Base-by-base conservation (phyloP, 179 eudicot species). In the Beta corolliflora region DNA sequence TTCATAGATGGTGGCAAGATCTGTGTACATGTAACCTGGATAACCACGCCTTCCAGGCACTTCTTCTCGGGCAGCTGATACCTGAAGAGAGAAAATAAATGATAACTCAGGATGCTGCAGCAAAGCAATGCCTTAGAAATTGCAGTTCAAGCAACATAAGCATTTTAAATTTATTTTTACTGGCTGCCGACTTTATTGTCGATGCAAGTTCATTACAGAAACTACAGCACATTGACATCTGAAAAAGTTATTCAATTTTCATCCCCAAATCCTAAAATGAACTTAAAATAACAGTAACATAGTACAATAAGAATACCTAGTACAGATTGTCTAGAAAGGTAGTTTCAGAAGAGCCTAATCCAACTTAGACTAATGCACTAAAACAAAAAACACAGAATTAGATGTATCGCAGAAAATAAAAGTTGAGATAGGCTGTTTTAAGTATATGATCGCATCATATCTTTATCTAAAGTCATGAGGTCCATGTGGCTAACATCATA, bases 21-120 rank as follows among this genome's bases (percentile, higher is more conserved):
- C 99, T 25, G 99, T 97, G 86, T 97, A 97, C 99, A 94, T 97
- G 77, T 97, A 97, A 83, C 99, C 99, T 81, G 99, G 99, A 88
- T 97, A 97, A 56, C 99, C 99, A 92, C 98, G 98, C 82, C 99
- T 93, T 88, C 98, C 99, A 66, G 99, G 99, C 55, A 94, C 99
- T 89, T 97, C 99, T 85, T 97, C 99, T 80, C 99, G 85, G 80
- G 99, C 98, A 85, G 99, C 98, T 87, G 99, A 96, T 50, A 94
- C 99, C 99, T 97, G 86, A 21, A 79, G 65, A 46, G 48, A 46
- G 52, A 60, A 25, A 77, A 64, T 31, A 29, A 69, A 59, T 11
- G 29, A 72, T 59, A 19, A 70, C 58, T 77, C 70, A 73, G 73
- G 23, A 64, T 21, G 12, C 72, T 23, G 46, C 45, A 55, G 13